Conservation (phyloP, 1,284 basidiomycete species). For the Puccinia polysora region DNA sequence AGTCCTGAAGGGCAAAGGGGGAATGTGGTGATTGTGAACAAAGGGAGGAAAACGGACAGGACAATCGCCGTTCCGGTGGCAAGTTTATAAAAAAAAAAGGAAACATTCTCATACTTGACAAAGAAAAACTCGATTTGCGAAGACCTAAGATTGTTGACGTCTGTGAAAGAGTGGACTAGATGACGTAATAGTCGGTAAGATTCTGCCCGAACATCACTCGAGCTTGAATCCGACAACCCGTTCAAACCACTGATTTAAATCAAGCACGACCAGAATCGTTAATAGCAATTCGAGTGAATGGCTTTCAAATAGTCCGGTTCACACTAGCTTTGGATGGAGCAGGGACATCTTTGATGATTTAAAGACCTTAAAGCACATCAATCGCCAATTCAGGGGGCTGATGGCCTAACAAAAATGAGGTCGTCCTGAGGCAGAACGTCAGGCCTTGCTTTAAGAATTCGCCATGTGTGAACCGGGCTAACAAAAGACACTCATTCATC, state of each 20-base stretch:
- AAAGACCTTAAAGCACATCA: too few relatives aligned
- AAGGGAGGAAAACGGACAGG: neutral
- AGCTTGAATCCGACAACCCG: conserved; percentile 20
- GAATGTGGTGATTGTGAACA: neutral
- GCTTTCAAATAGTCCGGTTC: too few relatives aligned
- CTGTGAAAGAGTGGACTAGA: neutral
- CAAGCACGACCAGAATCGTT: neutral
- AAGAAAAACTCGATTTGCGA: conserved; percentile 25
- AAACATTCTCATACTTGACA: too few relatives aligned
- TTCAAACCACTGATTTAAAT: conserved; percentile 24
- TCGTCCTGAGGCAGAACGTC: too few relatives aligned
- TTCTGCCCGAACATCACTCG: conserved; percentile 26
- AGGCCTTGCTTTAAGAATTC: too few relatives aligned
- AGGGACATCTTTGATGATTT: too few relatives aligned
- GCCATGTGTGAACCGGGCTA: too few relatives aligned
- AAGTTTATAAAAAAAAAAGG: too few relatives aligned
- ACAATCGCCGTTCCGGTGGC: too few relatives aligned
- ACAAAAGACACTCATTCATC: neutral
- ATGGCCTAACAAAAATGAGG: too few relatives aligned
- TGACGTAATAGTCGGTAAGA: conserved; percentile 31
- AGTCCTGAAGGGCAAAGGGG: conserved; percentile 58
- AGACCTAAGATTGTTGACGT: neutral
- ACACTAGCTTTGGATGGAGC: too few relatives aligned
- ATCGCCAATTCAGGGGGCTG: too few relatives aligned
- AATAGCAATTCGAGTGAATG: neutral